Base-by-base conservation (phyloP, 306 rosid genomes). In the Cucumis hystrix region DNA sequence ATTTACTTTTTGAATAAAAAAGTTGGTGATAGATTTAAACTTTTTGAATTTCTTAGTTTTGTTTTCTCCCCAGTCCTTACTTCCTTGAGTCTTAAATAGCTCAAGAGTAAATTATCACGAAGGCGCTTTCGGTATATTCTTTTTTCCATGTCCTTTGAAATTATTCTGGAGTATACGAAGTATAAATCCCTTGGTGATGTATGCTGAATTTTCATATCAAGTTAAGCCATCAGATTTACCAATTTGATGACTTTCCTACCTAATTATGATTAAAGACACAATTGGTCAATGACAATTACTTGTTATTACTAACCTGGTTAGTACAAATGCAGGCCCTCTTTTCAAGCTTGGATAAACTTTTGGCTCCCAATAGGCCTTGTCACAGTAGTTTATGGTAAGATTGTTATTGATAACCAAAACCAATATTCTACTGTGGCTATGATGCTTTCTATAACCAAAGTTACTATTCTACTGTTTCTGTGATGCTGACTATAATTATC, bases 371-470 rank as follows among this genome's bases (percentile, higher is more conserved):
- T 82, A 85, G 79, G 61, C 97, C 97, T 33, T 94, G 98, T 80
- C 96, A 94, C 76, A 81, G 91, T 85, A 83, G 96, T 89, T 90
- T 94, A 85, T 94, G 97, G 97, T 91, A 89, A 89, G 92, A 80
- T 71, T 74, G 63, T 70, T 70, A 54, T 14, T 64, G 30, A 60
- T 23, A 69, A 56, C 55, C 17, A 35, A 51, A 39, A 61, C 47
- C 7, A 1, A 40, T 61, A 10, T 23, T 61, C n/a, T 61, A 14
- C 67, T 61, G 66, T 61, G 37, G 37, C 37, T 33, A 33, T 33
- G 37, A 33, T 74, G 58, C 66, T 70, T 54, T 14, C 69, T 28
- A 55, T 23, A 69, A 56, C 55, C 10, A 35, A 51, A 39, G 56
- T 23, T 16, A 1, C 66, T 28, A 10, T 23, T 61, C n/a, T 61